Percentiles rank a stretch among this genome's conserved stretches.
These are phyloP conservation scores for Chrysanthemum lavandulifolium DNA, from an alignment of 129 eudicot species.

Conservation along the genomic window DNA sequence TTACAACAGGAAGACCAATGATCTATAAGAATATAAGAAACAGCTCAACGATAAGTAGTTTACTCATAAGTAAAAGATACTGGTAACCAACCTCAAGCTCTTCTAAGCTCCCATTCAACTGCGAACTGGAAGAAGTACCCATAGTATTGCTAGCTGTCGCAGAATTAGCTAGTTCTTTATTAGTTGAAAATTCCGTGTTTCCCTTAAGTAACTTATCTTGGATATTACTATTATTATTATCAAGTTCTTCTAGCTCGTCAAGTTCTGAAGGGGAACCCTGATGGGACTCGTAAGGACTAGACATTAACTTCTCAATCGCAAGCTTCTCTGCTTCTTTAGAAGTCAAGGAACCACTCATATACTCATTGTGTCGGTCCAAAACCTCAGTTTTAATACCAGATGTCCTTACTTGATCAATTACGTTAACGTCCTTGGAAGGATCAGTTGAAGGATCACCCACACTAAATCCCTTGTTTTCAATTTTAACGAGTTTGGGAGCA, in stretches of 20 bases:
- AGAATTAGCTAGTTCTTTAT: slow-evolving; percentile 32
- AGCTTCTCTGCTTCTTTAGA: slow-evolving; percentile 45
- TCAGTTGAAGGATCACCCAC: slow-evolving; percentile 21
- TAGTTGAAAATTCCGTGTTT: slow-evolving; percentile 27
- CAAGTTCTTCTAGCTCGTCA: slow-evolving; percentile 51
- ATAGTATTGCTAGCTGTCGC: slow-evolving; percentile 23
- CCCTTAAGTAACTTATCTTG: slow-evolving; percentile 24
- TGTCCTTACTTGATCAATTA: slow-evolving; percentile 27
- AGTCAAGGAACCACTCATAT: slow-evolving; percentile 26
- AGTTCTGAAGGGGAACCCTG: slow-evolving; percentile 35
- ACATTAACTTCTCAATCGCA: slow-evolving; percentile 43
- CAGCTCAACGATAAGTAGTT: background rate
- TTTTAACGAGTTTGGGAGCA: slow-evolving; percentile 11
- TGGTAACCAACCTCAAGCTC: slow-evolving; percentile 76
- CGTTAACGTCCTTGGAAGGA: slow-evolving; percentile 12
- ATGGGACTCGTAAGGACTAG: slow-evolving; percentile 44
- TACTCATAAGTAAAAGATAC: background rate
- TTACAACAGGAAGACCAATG: no score
- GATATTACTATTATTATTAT: slow-evolving; percentile 22
- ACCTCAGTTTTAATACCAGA: slow-evolving; percentile 11
- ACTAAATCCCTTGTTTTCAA: slow-evolving; percentile 18
- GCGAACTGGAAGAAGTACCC: slow-evolving; percentile 28
- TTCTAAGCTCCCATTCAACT: slow-evolving; percentile 55
- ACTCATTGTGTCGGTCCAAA: slow-evolving; percentile 21
- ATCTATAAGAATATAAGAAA: background rate